Evolutionary conservation across 805 yeast genomes (phyloP), one percentile per base, ranked within the genome.

Genomic region (Candida odintsovae): DNA sequence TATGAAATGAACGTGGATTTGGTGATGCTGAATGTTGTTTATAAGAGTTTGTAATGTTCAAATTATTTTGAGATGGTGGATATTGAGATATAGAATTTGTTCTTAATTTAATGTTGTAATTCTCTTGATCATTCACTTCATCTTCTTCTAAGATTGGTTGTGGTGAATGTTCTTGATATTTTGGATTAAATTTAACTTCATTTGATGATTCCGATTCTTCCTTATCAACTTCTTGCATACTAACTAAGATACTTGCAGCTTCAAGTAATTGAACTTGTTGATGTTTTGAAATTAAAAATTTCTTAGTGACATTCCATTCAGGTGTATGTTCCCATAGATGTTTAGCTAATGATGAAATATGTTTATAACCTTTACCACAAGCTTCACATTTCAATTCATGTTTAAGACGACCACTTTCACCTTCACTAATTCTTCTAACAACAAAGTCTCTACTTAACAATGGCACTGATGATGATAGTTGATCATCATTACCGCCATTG

Each of bases 281-380:
- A 40, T 57, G 62, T 35, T 57, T 57, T 2, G 62, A 82, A 33
- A 89, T 86, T 33, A 84, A 70, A 45, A 88, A 69, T 62, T 85
- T 86, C 54, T 86, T 83, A 4, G 96, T 89, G 62, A 83, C 83
- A 57, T 81, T 86, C 96, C 96, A 88, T 61, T 89, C 96, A 0
- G 96, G 95, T 0, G 96, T 88, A 63, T 88, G 96, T 61, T 88
- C 96, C 96, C 96, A 88, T 36, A 88, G 67, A 66, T 87, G 95
- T 64, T 87, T 87, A 3, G 95, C 94, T 49, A 87, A 72, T n/a
- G 90, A 83, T 1, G 90, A 82, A 6, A 88, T 84, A 67, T 88
- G 96, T 62, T 87, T 89, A 63, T 88, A 88, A 20, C 94, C 95
- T 64, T 88, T 88, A 3, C 96, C 96, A 58, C 96, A 88, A 4